Conservation (phyloP, 2,329 filamentous ascomycete species). For the Microthyrium microscopicum region DNA sequence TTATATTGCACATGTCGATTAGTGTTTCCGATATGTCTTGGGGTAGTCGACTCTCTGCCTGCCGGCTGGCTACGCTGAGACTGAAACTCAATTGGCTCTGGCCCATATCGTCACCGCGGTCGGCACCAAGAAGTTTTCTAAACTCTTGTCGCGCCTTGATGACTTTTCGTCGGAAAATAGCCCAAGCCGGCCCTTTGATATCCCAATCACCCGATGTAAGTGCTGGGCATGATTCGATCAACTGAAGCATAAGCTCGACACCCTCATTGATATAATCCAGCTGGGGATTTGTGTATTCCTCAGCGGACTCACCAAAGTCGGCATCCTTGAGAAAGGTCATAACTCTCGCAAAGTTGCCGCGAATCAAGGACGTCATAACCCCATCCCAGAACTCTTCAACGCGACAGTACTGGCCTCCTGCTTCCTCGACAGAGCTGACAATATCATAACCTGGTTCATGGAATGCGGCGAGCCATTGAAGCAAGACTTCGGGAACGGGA, state of each 20-base stretch:
- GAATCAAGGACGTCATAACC: constrained; percentile 55
- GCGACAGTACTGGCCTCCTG: constrained; percentile 56
- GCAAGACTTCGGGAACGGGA: constrained; percentile 58
- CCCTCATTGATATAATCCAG: constrained; percentile 65
- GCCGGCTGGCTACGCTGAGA: constrained; percentile 48
- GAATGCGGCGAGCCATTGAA: constrained; percentile 65
- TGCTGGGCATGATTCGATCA: constrained; percentile 60
- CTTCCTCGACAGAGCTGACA: constrained; percentile 43
- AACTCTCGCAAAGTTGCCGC: constrained; percentile 54
- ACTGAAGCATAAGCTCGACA: constrained; percentile 47
- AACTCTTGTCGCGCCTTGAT: constrained; percentile 53
- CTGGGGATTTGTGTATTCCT: constrained; percentile 54
- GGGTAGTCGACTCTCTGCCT: constrained; percentile 72
- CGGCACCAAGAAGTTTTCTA: constrained; percentile 63
- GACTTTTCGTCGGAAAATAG: constrained; percentile 61
- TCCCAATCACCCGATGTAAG: constrained; percentile 58
- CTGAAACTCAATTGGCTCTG: constrained; percentile 32
- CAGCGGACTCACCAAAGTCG: constrained; percentile 61
- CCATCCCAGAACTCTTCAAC: constrained; percentile 74
- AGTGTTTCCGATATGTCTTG: constrained; percentile 83
- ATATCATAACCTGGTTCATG: constrained; percentile 59
- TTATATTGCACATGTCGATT: constrained; percentile 61
- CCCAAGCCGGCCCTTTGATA: constrained; percentile 66
- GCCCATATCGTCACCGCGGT: constrained; percentile 32
- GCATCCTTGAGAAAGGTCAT: constrained; percentile 54